Evolutionary conservation across 192 early-diverging fungal genomes (phyloP), one percentile per base, ranked within the genome.

Genomic region (Mortierella antarctica): DNA sequence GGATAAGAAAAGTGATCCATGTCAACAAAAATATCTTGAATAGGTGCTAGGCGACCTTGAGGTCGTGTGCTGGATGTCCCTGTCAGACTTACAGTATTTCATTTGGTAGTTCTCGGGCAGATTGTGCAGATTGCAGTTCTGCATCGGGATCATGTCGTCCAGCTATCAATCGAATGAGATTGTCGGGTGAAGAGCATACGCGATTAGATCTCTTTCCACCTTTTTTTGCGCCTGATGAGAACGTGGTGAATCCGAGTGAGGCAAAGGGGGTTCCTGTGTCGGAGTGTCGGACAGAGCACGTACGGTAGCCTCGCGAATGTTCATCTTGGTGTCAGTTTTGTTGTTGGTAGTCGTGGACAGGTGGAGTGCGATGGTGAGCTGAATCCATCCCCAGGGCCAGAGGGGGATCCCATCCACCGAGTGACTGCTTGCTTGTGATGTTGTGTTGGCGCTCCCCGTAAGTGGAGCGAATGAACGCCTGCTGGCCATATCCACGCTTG

Each of bases 71-170:
- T 4, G 1, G 49, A 17, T 50, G 10, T 50, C 49, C 4, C 49
- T 17, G 10, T 11, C n/a, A 50, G 7, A 14, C 84, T 89, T 90
- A 88, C 92, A 99, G 87, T 99, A 99, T 85, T 99, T 99, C 94
- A 99, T 97, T 79, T 96, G 94, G 84, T 99, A 99, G 91, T 99
- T 99, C 86, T 99, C 98, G 10, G 98, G 98, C 48, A 99, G 88
- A 83, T 99, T 98, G 64, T 90, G 88, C 64, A 99, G 86, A 85
- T 99, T 99, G 91, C 96, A 98, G 71, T 95, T 91, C 85, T 99
- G 98, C 92, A 99, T 97, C 18, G 89, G 89, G 18, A 96, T 88
- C 85, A 97, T 87, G 80, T 97, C 96, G 45, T 95, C 92, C 60
- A 91, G 82, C 92, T 95, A 81, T 58, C 21, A 44, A 57, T 42